phyloP scores from a whole-genome alignment of 768 basidiomycete species.

The Pulveroboletus sp. region DNA sequence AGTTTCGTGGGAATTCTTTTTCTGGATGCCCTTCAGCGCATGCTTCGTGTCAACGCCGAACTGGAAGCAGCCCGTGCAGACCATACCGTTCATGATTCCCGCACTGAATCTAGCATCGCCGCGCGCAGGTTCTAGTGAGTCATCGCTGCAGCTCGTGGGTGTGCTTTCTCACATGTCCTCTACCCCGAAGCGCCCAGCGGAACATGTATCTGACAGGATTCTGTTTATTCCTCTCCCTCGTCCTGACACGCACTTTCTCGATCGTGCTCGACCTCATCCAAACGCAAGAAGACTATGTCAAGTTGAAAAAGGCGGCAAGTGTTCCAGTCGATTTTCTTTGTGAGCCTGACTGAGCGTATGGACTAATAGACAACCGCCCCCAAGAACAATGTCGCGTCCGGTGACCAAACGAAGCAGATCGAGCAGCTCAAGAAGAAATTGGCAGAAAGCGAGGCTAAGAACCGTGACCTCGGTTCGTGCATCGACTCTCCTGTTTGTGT shows the following conservation, averaged over 20 bases:
- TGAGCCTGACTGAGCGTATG: background rate
- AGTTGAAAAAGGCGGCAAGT: slow-evolving; percentile 61
- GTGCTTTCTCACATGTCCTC: background rate
- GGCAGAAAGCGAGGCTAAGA: slow-evolving; percentile 49
- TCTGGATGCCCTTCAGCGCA: slow-evolving; percentile 87
- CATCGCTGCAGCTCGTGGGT: background rate
- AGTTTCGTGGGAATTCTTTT: slow-evolving; percentile 87
- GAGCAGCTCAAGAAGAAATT: slow-evolving; percentile 67
- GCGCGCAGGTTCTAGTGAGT: slow-evolving; percentile 92
- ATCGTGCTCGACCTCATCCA: slow-evolving; percentile 90
- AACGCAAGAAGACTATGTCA: slow-evolving; percentile 81
- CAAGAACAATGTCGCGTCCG: slow-evolving; percentile 21
- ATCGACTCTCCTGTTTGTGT: background rate
- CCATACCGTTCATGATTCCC: slow-evolving; percentile 49
- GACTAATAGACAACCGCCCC: slow-evolving; percentile 32
- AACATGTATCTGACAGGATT: slow-evolving; percentile 93
- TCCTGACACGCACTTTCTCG: slow-evolving; percentile 89
- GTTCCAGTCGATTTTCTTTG: background rate
- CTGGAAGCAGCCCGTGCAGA: slow-evolving; percentile 60
- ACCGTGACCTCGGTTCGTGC: slow-evolving; percentile 59
- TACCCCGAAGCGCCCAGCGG: slow-evolving; percentile 60
- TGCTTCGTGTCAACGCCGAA: slow-evolving; percentile 78
- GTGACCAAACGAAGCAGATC: slow-evolving; percentile 40
- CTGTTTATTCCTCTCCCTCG: slow-evolving; percentile 92
- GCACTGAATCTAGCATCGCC: slow-evolving; percentile 83